Evolutionary conservation across 225 moss, liverwort and hornwort genomes (phyloP).

Genomic region (Ulota crispa): DNA sequence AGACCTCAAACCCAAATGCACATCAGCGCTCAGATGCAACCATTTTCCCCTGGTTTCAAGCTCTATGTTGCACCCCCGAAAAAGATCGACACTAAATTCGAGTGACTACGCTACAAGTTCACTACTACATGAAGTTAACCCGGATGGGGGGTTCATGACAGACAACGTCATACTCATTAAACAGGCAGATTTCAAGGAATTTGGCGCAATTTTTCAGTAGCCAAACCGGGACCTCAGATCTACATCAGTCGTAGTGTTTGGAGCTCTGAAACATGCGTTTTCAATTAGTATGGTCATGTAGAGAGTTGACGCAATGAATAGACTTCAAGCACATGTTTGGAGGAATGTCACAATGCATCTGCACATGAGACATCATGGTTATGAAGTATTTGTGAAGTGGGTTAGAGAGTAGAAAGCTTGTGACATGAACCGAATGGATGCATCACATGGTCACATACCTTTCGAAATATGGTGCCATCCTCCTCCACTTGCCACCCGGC

Average conservation of each 20-base stretch:
- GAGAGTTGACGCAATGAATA: background rate
- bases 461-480: slow-evolving; percentile 94
- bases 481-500: slow-evolving; percentile 99
- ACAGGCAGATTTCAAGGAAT: background rate
- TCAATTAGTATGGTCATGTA: background rate
- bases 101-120: background rate
- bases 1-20: background rate
- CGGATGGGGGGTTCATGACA: background rate
- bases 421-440: background rate
- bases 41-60: background rate
- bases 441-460: slow-evolving; percentile 28
- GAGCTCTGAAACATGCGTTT: background rate
- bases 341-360: background rate
- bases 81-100: too few species aligned
- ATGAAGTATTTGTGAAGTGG: background rate
- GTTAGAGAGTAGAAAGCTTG: background rate
- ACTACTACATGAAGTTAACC: background rate
- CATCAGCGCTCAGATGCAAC: background rate
- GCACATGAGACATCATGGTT: background rate
- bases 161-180: background rate
- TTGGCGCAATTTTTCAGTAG: too few species aligned
- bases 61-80: background rate
- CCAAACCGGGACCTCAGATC: background rate
- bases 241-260: too few species aligned
- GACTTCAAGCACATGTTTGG: background rate